Percentiles rank a stretch among this genome's conserved stretches.
Conservation (phyloP, 495 filamentous ascomycete genomes). For the Aspergillus hancockii region DNA sequence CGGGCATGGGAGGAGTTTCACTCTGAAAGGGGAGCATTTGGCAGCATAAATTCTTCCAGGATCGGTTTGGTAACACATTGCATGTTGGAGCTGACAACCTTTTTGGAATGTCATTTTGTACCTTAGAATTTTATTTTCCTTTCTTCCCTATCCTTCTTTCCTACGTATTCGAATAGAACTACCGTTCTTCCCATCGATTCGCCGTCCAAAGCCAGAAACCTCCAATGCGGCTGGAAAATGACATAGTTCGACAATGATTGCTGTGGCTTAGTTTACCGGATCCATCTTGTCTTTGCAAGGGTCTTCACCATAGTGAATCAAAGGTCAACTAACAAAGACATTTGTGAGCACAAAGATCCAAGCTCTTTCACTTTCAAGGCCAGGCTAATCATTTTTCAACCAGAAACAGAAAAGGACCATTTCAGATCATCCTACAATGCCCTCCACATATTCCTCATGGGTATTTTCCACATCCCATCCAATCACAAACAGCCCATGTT, state of each 20-base stretch:
- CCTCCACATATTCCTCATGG: background rate
- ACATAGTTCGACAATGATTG: background rate
- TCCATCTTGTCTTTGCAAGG: background rate
- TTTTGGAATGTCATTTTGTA: conserved; percentile 17
- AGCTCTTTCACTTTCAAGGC: background rate
- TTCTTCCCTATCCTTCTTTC: conserved; percentile 8
- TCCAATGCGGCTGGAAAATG: too few species aligned
- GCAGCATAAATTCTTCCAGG: conserved; percentile 31
- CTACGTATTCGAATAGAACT: conserved; percentile 2
- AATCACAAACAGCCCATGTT: background rate
- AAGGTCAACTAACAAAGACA: background rate
- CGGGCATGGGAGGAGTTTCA: conserved; percentile 46
- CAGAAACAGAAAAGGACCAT: background rate
- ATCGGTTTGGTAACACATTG: conserved; percentile 19
- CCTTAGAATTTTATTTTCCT: conserved; percentile 19
- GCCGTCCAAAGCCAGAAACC: too few species aligned
- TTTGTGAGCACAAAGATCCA: background rate
- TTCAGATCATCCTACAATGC: background rate
- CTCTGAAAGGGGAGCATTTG: conserved; percentile 25
- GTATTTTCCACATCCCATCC: background rate
- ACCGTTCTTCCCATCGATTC: background rate
- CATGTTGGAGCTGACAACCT: conserved; percentile 19
- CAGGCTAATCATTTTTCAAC: background rate
- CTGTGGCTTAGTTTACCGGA: background rate
- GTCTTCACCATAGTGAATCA: background rate